A percentile compares a stretch with the other conserved stretches of the same genome.
Conservation (phyloP, 2,329 filamentous ascomycete genomes). For the Fusarium nelsonii region DNA sequence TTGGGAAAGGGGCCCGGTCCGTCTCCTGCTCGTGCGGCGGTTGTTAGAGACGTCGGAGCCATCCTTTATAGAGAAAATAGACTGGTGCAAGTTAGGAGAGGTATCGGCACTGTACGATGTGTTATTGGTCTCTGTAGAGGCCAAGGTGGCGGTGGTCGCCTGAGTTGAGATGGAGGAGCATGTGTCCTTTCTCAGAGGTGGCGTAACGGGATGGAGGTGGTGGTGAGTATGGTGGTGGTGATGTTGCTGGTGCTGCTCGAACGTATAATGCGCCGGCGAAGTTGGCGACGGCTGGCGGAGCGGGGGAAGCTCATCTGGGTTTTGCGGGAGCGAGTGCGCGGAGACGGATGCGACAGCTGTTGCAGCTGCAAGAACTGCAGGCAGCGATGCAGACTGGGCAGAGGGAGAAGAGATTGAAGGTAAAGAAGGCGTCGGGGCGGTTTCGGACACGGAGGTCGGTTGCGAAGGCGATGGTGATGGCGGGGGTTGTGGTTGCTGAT, state of each 20-base stretch:
- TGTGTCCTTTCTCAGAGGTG: slow-evolving; percentile 62
- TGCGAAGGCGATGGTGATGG: slow-evolving; percentile 46
- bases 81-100: slow-evolving; percentile 63
- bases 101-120: slow-evolving; percentile 66
- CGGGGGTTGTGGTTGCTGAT: slow-evolving; percentile 45
- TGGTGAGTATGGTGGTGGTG: slow-evolving; percentile 42
- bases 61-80: slow-evolving; percentile 68
- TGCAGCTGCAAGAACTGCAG: slow-evolving; percentile 42
- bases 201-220: slow-evolving; percentile 49
- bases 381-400: slow-evolving; percentile 46
- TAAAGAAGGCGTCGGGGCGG: slow-evolving; percentile 43
- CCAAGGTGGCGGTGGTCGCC: slow-evolving; percentile 59
- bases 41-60: slow-evolving; percentile 65
- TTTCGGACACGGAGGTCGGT: slow-evolving; percentile 45
- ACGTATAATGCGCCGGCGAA: slow-evolving; percentile 47
- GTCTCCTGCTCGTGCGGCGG: slow-evolving; percentile 68
- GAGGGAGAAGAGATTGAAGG: slow-evolving; percentile 48
- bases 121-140: slow-evolving; percentile 62
- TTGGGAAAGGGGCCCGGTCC: slow-evolving; percentile 69
- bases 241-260: slow-evolving; percentile 47
- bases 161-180: slow-evolving; percentile 66
- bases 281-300: slow-evolving; percentile 47
- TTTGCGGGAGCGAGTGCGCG: slow-evolving; percentile 40
- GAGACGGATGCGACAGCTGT: slow-evolving; percentile 41
- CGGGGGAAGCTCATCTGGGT: slow-evolving; percentile 47